These are phyloP conservation scores for Lactarius quietus DNA, from an alignment of 768 basidiomycete species.

Conservation along the genomic window DNA sequence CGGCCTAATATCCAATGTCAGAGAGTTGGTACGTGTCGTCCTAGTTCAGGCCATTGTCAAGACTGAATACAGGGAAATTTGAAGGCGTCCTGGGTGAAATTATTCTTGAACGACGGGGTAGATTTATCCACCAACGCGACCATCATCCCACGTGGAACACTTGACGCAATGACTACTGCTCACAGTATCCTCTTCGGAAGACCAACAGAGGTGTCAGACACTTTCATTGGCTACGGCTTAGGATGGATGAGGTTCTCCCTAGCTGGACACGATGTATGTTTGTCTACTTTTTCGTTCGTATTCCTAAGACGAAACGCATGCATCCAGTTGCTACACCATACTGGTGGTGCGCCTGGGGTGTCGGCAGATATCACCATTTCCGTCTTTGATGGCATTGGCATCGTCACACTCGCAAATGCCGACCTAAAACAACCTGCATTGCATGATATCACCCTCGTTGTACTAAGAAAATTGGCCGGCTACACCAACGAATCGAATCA, in stretches of 20 bases:
- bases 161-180: conserved; percentile 34
- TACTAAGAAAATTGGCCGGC: background rate
- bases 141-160: conserved; percentile 34
- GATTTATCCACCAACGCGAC: conserved; percentile 32
- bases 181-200: conserved; percentile 28
- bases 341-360: conserved; percentile 37
- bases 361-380: conserved; percentile 33
- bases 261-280: conserved; percentile 40
- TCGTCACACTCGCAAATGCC: conserved; percentile 31
- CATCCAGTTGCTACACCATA: conserved; percentile 36
- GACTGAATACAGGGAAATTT: background rate
- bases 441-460: background rate
- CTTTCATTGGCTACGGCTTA: conserved; percentile 40
- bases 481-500: background rate
- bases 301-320: background rate
- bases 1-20: conserved; percentile 42
- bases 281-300: background rate
- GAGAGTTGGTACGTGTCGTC: conserved; percentile 40
- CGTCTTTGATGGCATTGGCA: conserved; percentile 37
- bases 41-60: background rate
- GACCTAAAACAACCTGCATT: conserved; percentile 10
- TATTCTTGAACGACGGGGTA: conserved; percentile 36
- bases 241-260: conserved; percentile 42
- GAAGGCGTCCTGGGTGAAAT: conserved; percentile 41
- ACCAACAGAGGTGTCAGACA: conserved; percentile 9